Evolutionary conservation across 2,329 filamentous ascomycete genomes (phyloP).

Genomic region (Ophiostoma populinum): DNA sequence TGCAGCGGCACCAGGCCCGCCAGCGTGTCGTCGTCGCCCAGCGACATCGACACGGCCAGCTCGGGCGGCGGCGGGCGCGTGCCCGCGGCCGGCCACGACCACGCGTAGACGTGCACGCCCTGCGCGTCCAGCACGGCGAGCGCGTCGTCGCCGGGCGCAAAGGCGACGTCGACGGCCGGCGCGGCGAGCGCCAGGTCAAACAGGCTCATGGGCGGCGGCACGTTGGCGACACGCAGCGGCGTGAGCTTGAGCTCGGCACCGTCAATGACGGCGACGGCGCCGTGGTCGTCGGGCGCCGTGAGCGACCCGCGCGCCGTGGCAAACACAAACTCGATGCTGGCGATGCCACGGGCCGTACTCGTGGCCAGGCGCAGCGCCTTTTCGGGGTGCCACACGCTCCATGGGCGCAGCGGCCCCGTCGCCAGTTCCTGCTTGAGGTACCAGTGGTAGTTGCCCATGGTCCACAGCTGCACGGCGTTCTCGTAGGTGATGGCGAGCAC

Average conservation of each 20-base stretch:
- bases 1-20: constrained; percentile 22
- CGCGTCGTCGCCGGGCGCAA: constrained; percentile 44
- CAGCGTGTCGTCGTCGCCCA: neutral
- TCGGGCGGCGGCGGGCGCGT: constrained; percentile 29
- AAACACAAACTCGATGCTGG: constrained; percentile 51
- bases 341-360: constrained; percentile 29
- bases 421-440: constrained; percentile 84
- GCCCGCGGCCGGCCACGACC: constrained; percentile 49
- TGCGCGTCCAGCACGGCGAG: constrained; percentile 56
- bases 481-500: constrained; percentile 67
- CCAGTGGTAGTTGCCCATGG: constrained; percentile 94
- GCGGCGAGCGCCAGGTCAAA: constrained; percentile 49
- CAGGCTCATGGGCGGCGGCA: constrained; percentile 85
- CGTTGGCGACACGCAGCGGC: constrained; percentile 63
- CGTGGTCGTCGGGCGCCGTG: constrained; percentile 55
- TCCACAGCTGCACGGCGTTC: constrained; percentile 80
- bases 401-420: constrained; percentile 17
- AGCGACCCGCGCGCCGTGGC: constrained; percentile 52
- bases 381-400: constrained; percentile 69
- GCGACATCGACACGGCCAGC: constrained; percentile 15
- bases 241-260: constrained; percentile 68
- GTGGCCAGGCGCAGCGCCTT: constrained; percentile 53
- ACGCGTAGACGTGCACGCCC: constrained; percentile 52
- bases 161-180: constrained; percentile 56
- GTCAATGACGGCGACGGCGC: constrained; percentile 70